Evolutionary conservation across 176 grass and related monocot species (phyloP), one percentile per base, ranked within the genome.

Genomic region (Musa acuminata): DNA sequence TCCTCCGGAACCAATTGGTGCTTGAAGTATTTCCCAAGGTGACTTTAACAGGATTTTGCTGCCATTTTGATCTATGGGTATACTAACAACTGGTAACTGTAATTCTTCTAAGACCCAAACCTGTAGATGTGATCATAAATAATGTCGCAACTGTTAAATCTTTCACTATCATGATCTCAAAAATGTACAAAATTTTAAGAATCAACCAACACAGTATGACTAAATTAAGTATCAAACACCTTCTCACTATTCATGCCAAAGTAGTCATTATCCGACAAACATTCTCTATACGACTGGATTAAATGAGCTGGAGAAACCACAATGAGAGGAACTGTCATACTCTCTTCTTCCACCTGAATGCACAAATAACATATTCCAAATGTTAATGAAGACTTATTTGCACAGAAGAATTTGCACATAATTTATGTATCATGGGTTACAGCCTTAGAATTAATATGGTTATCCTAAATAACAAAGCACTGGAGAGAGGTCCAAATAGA

Each of bases 61-160:
- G 27, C 78, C 23, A 19, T 21, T 70, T 67, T 75, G 53, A 67
- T 83, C 76, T n/a, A 77, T 72, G 48, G 85, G 76, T n/a, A 82
- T 72, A 72, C 78, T 94, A 53, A 94, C 57, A 74, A 99, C 66
- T 17, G 95, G 95, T 63, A 99, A 83, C 29, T 89, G 74, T 69
- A 82, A 58, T 51, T 86, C 88, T 89, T 91, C 86, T 16, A 94
- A 79, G 79, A 99, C 57, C 91, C 95, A 94, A 49, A 94, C 78
- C 95, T 99, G 80, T 16, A 59, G 75, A 79, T 68, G 9, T 26
- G 78, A 10, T 21, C 1, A 63, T 35, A 48, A 69, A 51, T 11
- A 74, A 43, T 43, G 35, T 43, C 3, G 35, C 35, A 43, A 43
- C 35, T 43, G 35, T 43, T 43, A 43, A 43, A 43, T 43, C 35